These are phyloP conservation scores for Wilcoxina mikolae DNA, from an alignment of 495 filamentous ascomycete species.

Conservation along the genomic window DNA sequence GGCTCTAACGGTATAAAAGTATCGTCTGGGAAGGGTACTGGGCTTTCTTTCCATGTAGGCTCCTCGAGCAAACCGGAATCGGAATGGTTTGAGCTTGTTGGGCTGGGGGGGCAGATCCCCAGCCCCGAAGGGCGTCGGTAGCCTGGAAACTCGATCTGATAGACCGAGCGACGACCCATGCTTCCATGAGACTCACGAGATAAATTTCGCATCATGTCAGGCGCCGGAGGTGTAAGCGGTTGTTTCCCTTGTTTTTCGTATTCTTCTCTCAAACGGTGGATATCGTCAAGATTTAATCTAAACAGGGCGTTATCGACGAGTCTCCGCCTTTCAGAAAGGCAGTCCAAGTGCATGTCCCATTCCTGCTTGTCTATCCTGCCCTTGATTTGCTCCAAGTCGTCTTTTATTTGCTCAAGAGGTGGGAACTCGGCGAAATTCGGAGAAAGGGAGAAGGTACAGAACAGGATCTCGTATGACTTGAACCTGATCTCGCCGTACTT, in stretches of 20 bases:
- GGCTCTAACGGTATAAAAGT: not conserved
- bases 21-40: not conserved
- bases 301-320: not conserved
- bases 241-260: not conserved
- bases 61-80: not conserved
- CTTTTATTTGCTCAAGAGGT: not conserved
- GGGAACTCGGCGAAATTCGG: not conserved
- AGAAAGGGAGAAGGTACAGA: not conserved
- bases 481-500: conserved; percentile 4
- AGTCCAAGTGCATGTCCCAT: not conserved
- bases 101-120: not conserved
- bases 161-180: not conserved
- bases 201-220: not conserved
- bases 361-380: not conserved
- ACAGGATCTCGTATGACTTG: conserved; percentile 3
- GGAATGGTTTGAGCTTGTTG: not conserved
- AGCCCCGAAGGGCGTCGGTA: not conserved
- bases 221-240: not conserved
- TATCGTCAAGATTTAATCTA: not conserved
- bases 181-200: not conserved
- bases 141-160: not conserved
- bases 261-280: not conserved
- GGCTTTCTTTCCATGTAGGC: not conserved
- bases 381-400: not conserved
- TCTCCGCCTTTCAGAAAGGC: not conserved